Conservation (phyloP, 192 early-diverging fungal genomes). For the Entomortierella parvispora region DNA sequence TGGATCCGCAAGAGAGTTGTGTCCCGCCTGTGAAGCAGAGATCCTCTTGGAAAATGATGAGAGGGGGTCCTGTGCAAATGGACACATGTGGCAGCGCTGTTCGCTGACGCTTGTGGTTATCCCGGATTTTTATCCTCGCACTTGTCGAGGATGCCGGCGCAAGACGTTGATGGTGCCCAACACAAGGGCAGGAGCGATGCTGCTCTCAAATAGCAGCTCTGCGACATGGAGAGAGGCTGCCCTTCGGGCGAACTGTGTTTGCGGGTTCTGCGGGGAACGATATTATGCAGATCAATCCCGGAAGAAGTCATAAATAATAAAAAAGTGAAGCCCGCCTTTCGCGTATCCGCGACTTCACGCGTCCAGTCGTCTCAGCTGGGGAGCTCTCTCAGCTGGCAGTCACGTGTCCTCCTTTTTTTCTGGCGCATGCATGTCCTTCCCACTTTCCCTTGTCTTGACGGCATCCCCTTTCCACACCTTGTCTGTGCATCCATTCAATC, state of each 20-base stretch:
- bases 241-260: slow-evolving; percentile 11
- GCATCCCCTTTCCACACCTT: neutral
- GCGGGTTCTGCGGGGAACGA: slow-evolving; percentile 38
- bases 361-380: no score
- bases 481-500: neutral
- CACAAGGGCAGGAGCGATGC: neutral
- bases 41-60: slow-evolving; percentile 15
- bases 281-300: slow-evolving; percentile 17
- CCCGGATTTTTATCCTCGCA: slow-evolving; percentile 42
- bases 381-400: neutral
- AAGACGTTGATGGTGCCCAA: slow-evolving; percentile 23
- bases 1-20: slow-evolving; percentile 17
- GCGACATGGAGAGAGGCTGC: slow-evolving; percentile 18
- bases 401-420: slow-evolving; percentile 6
- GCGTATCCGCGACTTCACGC: no score
- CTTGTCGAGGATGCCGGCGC: slow-evolving; percentile 31
- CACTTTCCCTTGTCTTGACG: neutral
- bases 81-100: slow-evolving; percentile 35
- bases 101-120: slow-evolving; percentile 23
- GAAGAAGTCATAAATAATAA: neutral
- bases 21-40: slow-evolving; percentile 32
- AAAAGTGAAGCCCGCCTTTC: no score
- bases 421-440: neutral
- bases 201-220: neutral
- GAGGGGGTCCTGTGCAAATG: slow-evolving; percentile 15